Evolutionary conservation across 495 filamentous ascomycete genomes (phyloP).

Genomic region (Daldinia grandis): DNA sequence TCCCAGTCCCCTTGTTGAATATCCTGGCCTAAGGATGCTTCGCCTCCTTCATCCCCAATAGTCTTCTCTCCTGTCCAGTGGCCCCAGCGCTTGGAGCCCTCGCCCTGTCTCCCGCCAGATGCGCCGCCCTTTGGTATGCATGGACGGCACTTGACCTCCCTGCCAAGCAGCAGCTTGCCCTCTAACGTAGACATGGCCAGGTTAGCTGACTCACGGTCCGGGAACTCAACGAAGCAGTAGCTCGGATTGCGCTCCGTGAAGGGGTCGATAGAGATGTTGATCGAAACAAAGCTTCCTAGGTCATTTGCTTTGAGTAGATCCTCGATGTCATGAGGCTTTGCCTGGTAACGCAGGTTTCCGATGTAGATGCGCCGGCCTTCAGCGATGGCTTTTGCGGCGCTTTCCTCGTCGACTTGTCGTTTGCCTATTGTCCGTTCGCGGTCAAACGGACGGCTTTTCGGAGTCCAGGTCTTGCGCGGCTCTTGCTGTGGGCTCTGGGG

Average conservation of each 20-base stretch:
- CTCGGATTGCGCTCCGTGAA: constrained; percentile 73
- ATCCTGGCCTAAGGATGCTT: neutral
- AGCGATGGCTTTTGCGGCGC: constrained; percentile 50
- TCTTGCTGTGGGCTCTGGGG: neutral
- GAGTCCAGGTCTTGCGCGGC: neutral
- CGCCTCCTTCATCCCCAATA: neutral
- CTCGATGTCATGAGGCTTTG: constrained; percentile 68
- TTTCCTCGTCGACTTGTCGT: constrained; percentile 5
- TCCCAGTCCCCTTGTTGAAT: neutral
- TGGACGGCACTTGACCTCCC: constrained; percentile 68
- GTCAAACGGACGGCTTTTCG: neutral
- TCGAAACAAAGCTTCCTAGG: constrained; percentile 59
- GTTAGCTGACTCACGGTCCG: constrained; percentile 63
- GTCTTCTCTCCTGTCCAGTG: constrained; percentile 47
- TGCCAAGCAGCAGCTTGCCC: constrained; percentile 61
- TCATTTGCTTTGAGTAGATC: constrained; percentile 60
- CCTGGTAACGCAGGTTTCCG: constrained; percentile 73
- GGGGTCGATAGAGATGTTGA: constrained; percentile 73
- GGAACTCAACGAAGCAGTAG: constrained; percentile 75
- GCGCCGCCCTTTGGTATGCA: constrained; percentile 57
- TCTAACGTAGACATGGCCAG: constrained; percentile 63
- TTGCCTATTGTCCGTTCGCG: neutral
- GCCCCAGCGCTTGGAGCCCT: constrained; percentile 48
- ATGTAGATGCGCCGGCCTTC: constrained; percentile 69
- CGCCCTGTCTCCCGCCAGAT: constrained; percentile 6